Percentiles rank a stretch among this genome's conserved stretches.
Conservation (phyloP, 805 yeast genomes). For the Pichia heedii region DNA sequence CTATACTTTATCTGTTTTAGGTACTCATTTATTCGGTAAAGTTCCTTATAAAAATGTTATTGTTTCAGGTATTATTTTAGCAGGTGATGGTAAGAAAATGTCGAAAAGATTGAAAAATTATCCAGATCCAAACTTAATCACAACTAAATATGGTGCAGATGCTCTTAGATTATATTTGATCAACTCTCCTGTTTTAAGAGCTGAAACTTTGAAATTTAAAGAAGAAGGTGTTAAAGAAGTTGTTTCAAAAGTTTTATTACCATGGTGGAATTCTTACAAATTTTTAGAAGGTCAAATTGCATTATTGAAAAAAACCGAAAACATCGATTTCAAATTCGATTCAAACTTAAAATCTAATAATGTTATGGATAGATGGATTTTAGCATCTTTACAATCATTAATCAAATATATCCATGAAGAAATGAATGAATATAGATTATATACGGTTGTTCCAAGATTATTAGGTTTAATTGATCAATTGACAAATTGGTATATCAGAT, state of each 20-base stretch:
- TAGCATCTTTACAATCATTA: slow-evolving; percentile 92
- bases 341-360: slow-evolving; percentile 57
- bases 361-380: slow-evolving; percentile 96
- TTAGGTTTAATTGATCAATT: slow-evolving; percentile 83
- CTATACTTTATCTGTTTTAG: slow-evolving; percentile 90
- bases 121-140: slow-evolving; percentile 83
- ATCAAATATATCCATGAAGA: slow-evolving; percentile 79
- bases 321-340: slow-evolving; percentile 65
- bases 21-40: slow-evolving; percentile 84
- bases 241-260: slow-evolving; percentile 87
- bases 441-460: slow-evolving; percentile 92
- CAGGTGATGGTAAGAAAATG: slow-evolving; percentile 99
- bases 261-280: slow-evolving; percentile 98
- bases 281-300: slow-evolving; percentile 93
- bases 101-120: slow-evolving; percentile 96
- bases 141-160: slow-evolving; percentile 93
- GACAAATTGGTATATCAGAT: slow-evolving; percentile 98
- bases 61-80: slow-evolving; percentile 93
- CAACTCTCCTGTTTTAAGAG: slow-evolving; percentile 94
- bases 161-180: slow-evolving; percentile 92
- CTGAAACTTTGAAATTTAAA: slow-evolving; percentile 92
- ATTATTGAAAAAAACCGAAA: slow-evolving; percentile 66
- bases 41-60: slow-evolving; percentile 95
- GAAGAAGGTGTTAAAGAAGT: slow-evolving; percentile 99
- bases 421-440: slow-evolving; percentile 83